phyloP scores from a whole-genome alignment of 768 basidiomycete genomes.

The Cubamyces lactineus region DNA sequence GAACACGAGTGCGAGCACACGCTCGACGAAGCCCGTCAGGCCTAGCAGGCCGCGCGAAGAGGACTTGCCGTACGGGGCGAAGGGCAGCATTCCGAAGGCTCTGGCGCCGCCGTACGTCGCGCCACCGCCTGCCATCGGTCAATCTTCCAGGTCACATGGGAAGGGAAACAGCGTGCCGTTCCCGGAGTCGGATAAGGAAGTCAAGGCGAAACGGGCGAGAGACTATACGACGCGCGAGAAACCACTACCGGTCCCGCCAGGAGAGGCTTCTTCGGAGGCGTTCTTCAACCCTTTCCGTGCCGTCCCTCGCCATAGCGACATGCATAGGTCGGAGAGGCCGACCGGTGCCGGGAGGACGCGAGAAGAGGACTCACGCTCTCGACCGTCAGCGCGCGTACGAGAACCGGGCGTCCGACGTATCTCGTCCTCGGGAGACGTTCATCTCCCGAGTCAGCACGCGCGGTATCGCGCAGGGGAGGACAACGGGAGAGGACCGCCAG shows the following conservation, averaged over 20 bases:
- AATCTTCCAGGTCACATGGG: neutral
- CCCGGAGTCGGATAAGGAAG: neutral
- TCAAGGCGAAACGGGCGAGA: neutral
- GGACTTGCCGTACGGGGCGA: slow-evolving; percentile 18
- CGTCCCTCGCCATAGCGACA: too few relatives aligned
- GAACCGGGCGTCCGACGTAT: slow-evolving; percentile 2
- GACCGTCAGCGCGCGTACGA: neutral
- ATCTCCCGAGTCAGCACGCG: neutral
- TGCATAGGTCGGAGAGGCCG: neutral
- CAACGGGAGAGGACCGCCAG: slow-evolving; percentile 5
- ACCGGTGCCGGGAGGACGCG: neutral
- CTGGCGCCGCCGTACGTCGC: neutral
- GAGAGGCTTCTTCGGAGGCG: neutral
- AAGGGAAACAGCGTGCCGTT: neutral
- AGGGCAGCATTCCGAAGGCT: slow-evolving; percentile 13
- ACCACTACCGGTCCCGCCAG: slow-evolving; percentile 10
- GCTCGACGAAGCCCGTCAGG: neutral
- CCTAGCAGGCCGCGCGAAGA: slow-evolving; percentile 12
- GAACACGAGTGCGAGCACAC: neutral
- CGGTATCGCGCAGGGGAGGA: neutral
- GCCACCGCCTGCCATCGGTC: slow-evolving; percentile 7
- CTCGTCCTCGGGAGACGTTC: slow-evolving; percentile 16
- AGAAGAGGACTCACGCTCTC: neutral
- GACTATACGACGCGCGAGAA: slow-evolving; percentile 4
- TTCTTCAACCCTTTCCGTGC: slow-evolving; percentile 11